Percentiles rank a stretch among this genome's conserved stretches.
Conservation (phyloP, 768 basidiomycete genomes). For the Suillus subalutaceus region DNA sequence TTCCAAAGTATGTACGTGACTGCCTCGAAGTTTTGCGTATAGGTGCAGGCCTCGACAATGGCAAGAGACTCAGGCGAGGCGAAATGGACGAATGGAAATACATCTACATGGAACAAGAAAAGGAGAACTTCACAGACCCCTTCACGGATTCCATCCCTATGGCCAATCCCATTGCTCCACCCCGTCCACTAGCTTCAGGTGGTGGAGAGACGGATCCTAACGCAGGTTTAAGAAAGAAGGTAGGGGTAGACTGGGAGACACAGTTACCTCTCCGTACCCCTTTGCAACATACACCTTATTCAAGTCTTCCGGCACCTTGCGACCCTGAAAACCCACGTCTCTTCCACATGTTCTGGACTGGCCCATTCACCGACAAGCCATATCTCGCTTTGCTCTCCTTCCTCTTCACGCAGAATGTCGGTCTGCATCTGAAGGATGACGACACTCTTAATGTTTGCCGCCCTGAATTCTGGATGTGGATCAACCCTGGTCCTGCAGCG, state of each 20-base stretch:
- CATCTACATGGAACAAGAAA: conserved; percentile 72
- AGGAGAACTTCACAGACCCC: conserved; percentile 42
- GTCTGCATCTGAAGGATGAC: conserved; percentile 67
- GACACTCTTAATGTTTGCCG: conserved; percentile 57
- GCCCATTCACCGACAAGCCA: conserved; percentile 97
- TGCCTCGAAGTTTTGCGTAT: conserved; percentile 94
- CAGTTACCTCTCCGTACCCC: conserved; percentile 50
- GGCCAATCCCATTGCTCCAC: conserved; percentile 15
- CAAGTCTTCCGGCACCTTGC: conserved; percentile 64
- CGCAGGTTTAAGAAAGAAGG: conserved; percentile 58
- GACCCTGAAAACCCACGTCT: conserved; percentile 84
- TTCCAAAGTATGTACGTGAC: conserved; percentile 87
- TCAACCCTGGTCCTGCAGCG: conserved; percentile 96
- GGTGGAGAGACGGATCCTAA: conserved; percentile 48
- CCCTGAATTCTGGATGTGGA: conserved; percentile 97
- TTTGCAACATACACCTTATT: conserved; percentile 56
- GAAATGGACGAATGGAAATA: conserved; percentile 86
- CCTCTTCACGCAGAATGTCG: conserved; percentile 94
- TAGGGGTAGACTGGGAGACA: conserved; percentile 64
- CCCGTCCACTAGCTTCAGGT: conserved; percentile 31
- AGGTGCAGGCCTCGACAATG: conserved; percentile 87
- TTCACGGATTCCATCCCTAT: conserved; percentile 35
- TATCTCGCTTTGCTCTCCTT: conserved; percentile 94
- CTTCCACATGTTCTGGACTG: conserved; percentile 99
- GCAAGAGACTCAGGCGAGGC: conserved; percentile 71